Evolutionary conservation across 1,139 yeast species (phyloP).

Genomic region (Nakaseomyces sp.): DNA sequence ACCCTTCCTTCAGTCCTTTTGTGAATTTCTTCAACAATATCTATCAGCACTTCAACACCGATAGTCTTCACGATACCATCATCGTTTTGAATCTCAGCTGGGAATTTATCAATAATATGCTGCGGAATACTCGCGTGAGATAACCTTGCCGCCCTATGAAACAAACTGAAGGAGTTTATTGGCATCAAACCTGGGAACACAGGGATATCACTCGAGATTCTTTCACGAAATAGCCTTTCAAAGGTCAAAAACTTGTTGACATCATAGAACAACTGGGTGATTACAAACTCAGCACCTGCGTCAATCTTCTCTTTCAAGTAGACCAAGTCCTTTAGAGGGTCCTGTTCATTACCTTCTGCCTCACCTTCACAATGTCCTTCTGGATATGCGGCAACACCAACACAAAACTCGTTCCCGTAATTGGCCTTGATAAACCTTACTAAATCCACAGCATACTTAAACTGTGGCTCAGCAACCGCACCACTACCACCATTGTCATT

Average conservation of each 20-base stretch:
- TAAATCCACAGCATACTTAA: conserved; percentile 71
- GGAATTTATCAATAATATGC: conserved; percentile 41
- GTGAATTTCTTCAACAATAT: conserved; percentile 53
- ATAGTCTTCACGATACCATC: conserved; percentile 78
- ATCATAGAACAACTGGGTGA: conserved; percentile 80
- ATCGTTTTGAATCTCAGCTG: conserved; percentile 54
- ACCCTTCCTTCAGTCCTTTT: conserved; percentile 46
- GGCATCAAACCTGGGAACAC: conserved; percentile 95
- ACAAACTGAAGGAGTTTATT: conserved; percentile 78
- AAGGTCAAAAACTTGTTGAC: conserved; percentile 47
- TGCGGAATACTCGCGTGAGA: conserved; percentile 84
- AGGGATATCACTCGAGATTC: conserved; percentile 42
- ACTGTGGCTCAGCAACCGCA: conserved; percentile 32
- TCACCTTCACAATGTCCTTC: conserved; percentile 82
- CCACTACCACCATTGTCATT: background rate
- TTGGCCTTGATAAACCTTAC: conserved; percentile 62
- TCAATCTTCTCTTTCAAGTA: conserved; percentile 73
- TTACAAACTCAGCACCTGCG: conserved; percentile 90
- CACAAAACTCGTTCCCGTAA: conserved; percentile 69
- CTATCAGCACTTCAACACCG: conserved; percentile 67
- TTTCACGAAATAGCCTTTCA: conserved; percentile 35
- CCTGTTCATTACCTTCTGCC: conserved; percentile 59
- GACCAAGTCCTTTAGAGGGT: conserved; percentile 57
- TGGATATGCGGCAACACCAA: conserved; percentile 93
- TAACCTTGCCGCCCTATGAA: conserved; percentile 79